Base-by-base conservation (phyloP, 495 filamentous ascomycete genomes). In the Venustampulla echinocandica region DNA sequence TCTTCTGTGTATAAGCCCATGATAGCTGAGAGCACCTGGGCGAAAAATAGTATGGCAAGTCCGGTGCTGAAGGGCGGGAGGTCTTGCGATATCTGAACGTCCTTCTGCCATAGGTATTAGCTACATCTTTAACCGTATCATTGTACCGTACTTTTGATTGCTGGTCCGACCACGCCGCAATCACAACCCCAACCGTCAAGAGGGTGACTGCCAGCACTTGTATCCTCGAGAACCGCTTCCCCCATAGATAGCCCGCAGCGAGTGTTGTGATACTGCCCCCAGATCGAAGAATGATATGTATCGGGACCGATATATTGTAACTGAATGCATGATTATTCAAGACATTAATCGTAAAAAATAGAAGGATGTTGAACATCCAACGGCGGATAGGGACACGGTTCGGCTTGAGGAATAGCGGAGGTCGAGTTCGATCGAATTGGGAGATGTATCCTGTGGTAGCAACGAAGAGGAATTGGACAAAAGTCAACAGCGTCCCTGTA, bases 261-360 rank as follows among this genome's bases (percentile, higher is more conserved):
- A 99, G 88, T 0, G 92, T 97, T 0, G 89, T 90, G 37, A 96
- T 90, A 49, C 87, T 93, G 7, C 92, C 93, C 18, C 89, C 94
- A 32, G 89, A 95, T 15, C 92, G 83, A 5, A 99, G 69, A 48
- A 99, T 96, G 54, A 97, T 99, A 59, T 99, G 92, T 36, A 99
- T 79, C 18, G 92, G 92, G 0, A 99, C 90, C 4, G 86, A 94
- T 39, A 99, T 97, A 48, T 87, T 82, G 67, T 95, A 97, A 47
- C 86, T 89, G 61, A 99, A 97, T 4, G 92, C 92, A 71, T 89
- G 90, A 57, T 99, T 99, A 67, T 99, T 99, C 47, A 97, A 68
- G 36, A 96, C 73, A 54, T 95, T 96, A 58, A 96, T 89, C 44
- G 75, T 73, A 56, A 93, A 88, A 67, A 96, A 97, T 45, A 95